Conservation (phyloP, 805 yeast species). For the Candida michaelii region DNA sequence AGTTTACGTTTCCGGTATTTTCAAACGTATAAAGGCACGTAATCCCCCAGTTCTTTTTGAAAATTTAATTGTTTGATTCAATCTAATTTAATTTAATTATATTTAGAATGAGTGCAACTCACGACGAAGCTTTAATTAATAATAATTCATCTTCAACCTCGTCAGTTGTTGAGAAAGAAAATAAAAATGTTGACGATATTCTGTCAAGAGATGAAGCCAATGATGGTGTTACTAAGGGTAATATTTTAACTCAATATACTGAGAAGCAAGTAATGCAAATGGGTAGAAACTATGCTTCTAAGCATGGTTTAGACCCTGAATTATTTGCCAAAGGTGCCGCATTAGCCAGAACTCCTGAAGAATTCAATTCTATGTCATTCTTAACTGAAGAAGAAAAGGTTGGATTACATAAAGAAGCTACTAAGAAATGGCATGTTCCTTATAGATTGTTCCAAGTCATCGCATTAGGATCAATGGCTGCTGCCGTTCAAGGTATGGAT, state of each 20-base stretch:
- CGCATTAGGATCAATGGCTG: slow-evolving; percentile 64
- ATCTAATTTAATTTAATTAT: no score
- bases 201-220: slow-evolving; percentile 13
- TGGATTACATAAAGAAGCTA: slow-evolving; percentile 50
- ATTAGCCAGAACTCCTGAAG: slow-evolving; percentile 56
- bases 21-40: background rate
- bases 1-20: background rate
- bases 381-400: slow-evolving; percentile 43
- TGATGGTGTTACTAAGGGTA: slow-evolving; percentile 29
- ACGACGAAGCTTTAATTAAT: slow-evolving; percentile 8
- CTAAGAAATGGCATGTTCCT: slow-evolving; percentile 47
- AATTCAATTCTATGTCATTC: slow-evolving; percentile 57
- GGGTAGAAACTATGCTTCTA: slow-evolving; percentile 66
- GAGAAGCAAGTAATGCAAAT: slow-evolving; percentile 65
- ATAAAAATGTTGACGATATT: slow-evolving; percentile 15
- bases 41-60: background rate
- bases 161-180: slow-evolving; percentile 13
- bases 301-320: slow-evolving; percentile 55
- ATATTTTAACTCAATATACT: slow-evolving; percentile 56
- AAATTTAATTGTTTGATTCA: background rate
- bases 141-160: slow-evolving; percentile 12
- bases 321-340: slow-evolving; percentile 63
- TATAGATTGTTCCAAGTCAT: slow-evolving; percentile 50
- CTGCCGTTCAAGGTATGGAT: slow-evolving; percentile 77
- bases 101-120: background rate